Evolutionary conservation across 2,329 filamentous ascomycete species (phyloP).

Genomic region (Verticillium nonalfalfae): DNA sequence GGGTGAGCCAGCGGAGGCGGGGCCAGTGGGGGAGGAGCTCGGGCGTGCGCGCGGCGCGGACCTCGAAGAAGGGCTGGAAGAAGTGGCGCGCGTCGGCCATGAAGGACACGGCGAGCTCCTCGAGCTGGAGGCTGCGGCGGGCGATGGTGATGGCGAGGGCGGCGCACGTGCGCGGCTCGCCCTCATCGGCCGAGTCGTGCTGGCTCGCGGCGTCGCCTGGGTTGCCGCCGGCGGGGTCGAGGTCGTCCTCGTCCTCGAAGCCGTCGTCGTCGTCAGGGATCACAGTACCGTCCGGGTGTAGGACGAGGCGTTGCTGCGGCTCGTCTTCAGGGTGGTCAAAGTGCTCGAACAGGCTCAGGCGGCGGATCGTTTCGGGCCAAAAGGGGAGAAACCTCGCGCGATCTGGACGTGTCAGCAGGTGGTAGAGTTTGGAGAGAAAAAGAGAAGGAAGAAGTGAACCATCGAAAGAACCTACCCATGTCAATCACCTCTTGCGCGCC

Average conservation of each 20-base stretch:
- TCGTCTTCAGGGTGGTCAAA: conserved; percentile 8
- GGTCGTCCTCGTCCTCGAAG: not conserved
- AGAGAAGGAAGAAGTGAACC: not conserved
- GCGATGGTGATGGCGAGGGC: conserved; percentile 10
- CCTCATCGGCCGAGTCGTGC: not conserved
- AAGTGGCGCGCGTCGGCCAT: conserved; percentile 11
- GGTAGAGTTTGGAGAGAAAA: not conserved
- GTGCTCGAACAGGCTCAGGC: conserved; percentile 16
- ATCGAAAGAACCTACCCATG: conserved; percentile 4
- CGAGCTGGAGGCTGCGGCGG: conserved; percentile 8
- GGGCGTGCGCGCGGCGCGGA: conserved; percentile 2
- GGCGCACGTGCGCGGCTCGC: conserved; percentile 4
- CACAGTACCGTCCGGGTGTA: not conserved
- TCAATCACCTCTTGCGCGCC: conserved; percentile 11
- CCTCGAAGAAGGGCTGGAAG: conserved; percentile 16
- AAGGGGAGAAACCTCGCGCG: conserved; percentile 12
- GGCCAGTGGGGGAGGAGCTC: conserved; percentile 12
- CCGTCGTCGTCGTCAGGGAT: not conserved
- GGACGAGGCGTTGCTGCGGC: not conserved
- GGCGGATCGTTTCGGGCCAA: conserved; percentile 13
- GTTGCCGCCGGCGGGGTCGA: no score
- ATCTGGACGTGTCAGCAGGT: conserved; percentile 4
- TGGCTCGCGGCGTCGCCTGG: not conserved
- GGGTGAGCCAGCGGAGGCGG: conserved; percentile 14
- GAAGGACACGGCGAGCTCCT: conserved; percentile 12